Conservation (phyloP, 2,329 filamentous ascomycete species). For the Colletotrichum plurivorum region DNA sequence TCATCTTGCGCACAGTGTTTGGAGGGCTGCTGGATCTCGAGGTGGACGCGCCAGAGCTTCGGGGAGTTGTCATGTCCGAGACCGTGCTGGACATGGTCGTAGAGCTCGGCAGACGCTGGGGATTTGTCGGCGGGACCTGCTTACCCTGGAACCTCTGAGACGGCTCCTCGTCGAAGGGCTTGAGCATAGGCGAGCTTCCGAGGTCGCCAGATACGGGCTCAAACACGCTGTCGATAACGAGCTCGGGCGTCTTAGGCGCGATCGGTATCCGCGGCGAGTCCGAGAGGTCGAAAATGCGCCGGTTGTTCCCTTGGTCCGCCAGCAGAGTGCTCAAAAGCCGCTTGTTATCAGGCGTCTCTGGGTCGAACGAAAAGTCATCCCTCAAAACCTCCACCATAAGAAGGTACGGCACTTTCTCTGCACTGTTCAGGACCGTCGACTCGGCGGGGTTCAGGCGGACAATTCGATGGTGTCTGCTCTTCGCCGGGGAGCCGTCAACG, state of each 20-base stretch:
- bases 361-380: conserved; percentile 88
- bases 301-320: conserved; percentile 69
- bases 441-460: conserved; percentile 88
- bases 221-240: conserved; percentile 80
- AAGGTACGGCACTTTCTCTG: conserved; percentile 87
- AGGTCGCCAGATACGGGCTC: conserved; percentile 86
- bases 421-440: conserved; percentile 87
- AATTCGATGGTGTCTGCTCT: conserved; percentile 85
- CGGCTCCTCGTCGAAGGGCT: conserved; percentile 64
- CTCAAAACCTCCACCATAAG: conserved; percentile 87
- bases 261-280: conserved; percentile 72
- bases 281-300: conserved; percentile 76
- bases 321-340: conserved; percentile 72
- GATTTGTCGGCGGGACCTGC: conserved; percentile 47
- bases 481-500: conserved; percentile 79
- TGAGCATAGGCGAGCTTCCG: conserved; percentile 79
- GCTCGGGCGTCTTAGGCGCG: conserved; percentile 58
- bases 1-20: conserved; percentile 71
- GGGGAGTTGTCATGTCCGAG: conserved; percentile 74
- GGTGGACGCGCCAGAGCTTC: conserved; percentile 77
- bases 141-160: conserved; percentile 44
- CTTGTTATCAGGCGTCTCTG: conserved; percentile 80
- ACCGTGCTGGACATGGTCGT: conserved; percentile 70
- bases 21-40: conserved; percentile 80
- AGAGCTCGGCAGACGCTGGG: conserved; percentile 71